Percentiles rank a stretch among this genome's conserved stretches.
Evolutionary conservation across 805 yeast species (phyloP).

Genomic region (Suhomyces sp.): DNA sequence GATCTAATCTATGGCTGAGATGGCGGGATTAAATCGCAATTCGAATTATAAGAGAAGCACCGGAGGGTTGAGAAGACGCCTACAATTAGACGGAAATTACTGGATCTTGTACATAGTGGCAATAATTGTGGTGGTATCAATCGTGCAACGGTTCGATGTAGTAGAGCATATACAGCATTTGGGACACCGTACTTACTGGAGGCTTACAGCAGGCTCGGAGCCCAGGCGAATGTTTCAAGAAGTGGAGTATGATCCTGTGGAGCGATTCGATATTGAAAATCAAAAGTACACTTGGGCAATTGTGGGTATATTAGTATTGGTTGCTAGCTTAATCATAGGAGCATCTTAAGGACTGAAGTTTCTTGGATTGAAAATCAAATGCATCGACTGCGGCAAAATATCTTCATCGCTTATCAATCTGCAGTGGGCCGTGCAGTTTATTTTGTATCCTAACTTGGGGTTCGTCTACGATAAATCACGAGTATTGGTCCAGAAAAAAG

Average conservation of each 20-base stretch:
- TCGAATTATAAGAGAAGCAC: neutral
- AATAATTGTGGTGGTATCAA: neutral
- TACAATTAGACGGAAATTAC: neutral
- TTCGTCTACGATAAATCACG: too few species aligned
- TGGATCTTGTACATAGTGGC: neutral
- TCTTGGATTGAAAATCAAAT: too few species aligned
- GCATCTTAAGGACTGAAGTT: neutral
- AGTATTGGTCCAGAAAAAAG: too few species aligned
- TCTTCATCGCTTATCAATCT: too few species aligned
- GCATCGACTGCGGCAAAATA: too few species aligned
- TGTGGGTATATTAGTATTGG: neutral
- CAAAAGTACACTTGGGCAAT: slow-evolving; percentile 19
- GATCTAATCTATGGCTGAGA: neutral
- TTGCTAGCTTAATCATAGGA: neutral
- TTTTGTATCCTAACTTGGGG: too few species aligned
- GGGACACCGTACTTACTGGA: neutral
- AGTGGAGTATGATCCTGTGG: slow-evolving; percentile 25
- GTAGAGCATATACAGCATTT: neutral
- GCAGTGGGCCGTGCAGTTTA: too few species aligned
- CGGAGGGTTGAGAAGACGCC: neutral
- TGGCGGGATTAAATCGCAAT: neutral
- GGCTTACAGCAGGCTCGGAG: neutral
- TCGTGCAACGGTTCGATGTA: neutral
- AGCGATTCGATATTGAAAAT: slow-evolving; percentile 25
- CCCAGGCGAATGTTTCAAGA: slow-evolving; percentile 14